Base-by-base conservation (phyloP, 352 stramenopile species). In the Phytopythium chamaehyphon region DNA sequence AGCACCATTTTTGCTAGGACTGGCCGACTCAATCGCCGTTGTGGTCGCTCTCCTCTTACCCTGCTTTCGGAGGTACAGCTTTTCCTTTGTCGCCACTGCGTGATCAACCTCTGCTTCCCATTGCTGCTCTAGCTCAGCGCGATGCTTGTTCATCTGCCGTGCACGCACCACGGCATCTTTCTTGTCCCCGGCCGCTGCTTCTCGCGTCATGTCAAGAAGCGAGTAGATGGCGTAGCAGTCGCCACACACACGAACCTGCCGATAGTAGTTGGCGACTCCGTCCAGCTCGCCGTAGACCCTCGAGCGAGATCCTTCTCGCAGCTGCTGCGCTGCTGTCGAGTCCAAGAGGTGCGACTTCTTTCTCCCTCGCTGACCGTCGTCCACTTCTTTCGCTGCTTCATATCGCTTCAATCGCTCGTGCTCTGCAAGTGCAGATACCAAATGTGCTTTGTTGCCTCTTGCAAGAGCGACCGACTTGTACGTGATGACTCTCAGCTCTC, bases 211-310 rank as follows among this genome's bases (percentile, higher is more conserved):
- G 55, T 95, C 86, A 18, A 98, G 64, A 38, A 95, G 61, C 23
- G 70, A 61, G 71, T 98, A 97, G 23, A 97, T 74, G 59, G 76
- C 73, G 54, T 83, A 93, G 69, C 90, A 98, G 49, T 86, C 68
- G 15, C 28, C 26, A 50, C 90, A 97, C 10, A 98, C 89, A 15
- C 78, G 68, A 23, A 96, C 79, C 40, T 93, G 74, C 21, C 82
- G 73, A 51, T 96, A 96, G 45, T 86, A 87, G 43, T 86, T 92
- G 8, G 81, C 72, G 2, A 83, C 60, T 19, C 71, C 62, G 12
- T 86, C 77, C 47, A 86, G 58, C 35, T 83, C 73, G 15, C 73
- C 73, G 28, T 73, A 84, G 22, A 84, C 55, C 2, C 74, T 72
- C 6, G 69, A 55, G 8, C 76, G 65, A 1, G 73, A 86, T 31